phyloP scores from a whole-genome alignment of 768 basidiomycete species.

The Gymnopilus dilepis region DNA sequence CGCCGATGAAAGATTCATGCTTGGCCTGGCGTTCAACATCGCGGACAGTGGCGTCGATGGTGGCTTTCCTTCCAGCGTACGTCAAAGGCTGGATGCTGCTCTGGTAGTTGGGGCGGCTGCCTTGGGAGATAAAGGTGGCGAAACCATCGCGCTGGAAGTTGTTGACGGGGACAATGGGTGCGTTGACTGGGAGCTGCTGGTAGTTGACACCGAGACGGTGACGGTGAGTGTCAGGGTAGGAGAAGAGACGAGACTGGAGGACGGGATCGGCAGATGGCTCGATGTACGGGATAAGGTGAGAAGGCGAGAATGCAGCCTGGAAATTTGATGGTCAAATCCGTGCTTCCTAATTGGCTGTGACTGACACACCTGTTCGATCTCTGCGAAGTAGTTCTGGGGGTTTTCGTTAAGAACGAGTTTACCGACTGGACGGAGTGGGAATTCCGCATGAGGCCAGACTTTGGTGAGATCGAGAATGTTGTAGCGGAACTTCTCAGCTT shows the following conservation, averaged over 20 bases:
- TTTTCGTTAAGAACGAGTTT: constrained; percentile 84
- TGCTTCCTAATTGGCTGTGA: background rate
- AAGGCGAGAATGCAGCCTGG: constrained; percentile 84
- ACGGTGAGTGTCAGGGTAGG: constrained; percentile 89
- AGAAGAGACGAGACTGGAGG: constrained; percentile 93
- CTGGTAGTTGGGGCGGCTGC: constrained; percentile 86
- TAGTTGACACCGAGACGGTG: constrained; percentile 84
- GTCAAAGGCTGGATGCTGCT: constrained; percentile 74
- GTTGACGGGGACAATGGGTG: constrained; percentile 69
- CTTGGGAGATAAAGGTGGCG: constrained; percentile 76
- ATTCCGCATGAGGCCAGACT: constrained; percentile 87
- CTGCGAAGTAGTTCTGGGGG: constrained; percentile 88
- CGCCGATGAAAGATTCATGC: constrained; percentile 81
- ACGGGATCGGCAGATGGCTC: constrained; percentile 93
- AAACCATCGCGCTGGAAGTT: constrained; percentile 95
- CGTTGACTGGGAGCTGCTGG: constrained; percentile 88
- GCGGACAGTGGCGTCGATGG: constrained; percentile 45
- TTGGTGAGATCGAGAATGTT: constrained; percentile 93
- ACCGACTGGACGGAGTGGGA: constrained; percentile 88
- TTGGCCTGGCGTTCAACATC: constrained; percentile 45
- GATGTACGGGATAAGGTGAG: constrained; percentile 86
- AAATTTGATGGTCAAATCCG: constrained; percentile 14
- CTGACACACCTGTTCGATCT: constrained; percentile 85
- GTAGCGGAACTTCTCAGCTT: constrained; percentile 90
- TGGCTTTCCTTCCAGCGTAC: constrained; percentile 58